Evolutionary conservation across 306 rosid species (phyloP), one percentile per base, ranked within the genome.

Genomic region (barrel medic (Medicago truncatula)): DNA sequence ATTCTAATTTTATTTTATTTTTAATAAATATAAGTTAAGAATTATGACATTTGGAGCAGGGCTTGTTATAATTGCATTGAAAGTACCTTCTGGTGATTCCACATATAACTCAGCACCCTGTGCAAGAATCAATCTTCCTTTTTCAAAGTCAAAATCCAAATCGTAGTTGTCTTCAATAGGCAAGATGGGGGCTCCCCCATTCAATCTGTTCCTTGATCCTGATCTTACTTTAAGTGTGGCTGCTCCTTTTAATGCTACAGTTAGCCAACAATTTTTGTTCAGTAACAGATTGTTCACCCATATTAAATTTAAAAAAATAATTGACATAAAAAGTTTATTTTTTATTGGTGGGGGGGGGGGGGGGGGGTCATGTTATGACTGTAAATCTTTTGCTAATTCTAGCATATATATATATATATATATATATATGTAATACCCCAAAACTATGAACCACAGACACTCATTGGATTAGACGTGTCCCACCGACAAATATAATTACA

Each of bases 191-290:
- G 86, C 86, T 40, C 87, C 83, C 65, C 93, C 97, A 50, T 73
- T 78, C 74, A 85, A 74, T 77, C 81, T 92, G 77, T 82, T 93
- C 39, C 81, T 96, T 69, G 84, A 84, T 75, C 90, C 97, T 64
- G 96, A 62, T 88, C 99, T 95, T 78, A 85, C 93, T 86, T 89
- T 89, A 2, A 96, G 87, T 57, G 93, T 90, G 4, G 86, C 85
- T 12, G 98, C 99, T 64, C 99, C 99, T 87, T 87, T 96, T 50
- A 96, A 54, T 63, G 99, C 99, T 92, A 66, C 71, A 84, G 28
- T 66, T 44, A 23, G 67, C 54, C 63, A 77, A 53, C 28, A 71
- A 6, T 2, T 54, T 66, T 63, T 46, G 67, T 6, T 75, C 41
- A 62, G 4, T 71, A 60, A 76, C 39, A 9, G 3, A 53, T 53